Evolutionary conservation across 108 stramenopile species (phyloP), one percentile per base, ranked within the genome.

Genomic region (Cyclotella baltica): DNA sequence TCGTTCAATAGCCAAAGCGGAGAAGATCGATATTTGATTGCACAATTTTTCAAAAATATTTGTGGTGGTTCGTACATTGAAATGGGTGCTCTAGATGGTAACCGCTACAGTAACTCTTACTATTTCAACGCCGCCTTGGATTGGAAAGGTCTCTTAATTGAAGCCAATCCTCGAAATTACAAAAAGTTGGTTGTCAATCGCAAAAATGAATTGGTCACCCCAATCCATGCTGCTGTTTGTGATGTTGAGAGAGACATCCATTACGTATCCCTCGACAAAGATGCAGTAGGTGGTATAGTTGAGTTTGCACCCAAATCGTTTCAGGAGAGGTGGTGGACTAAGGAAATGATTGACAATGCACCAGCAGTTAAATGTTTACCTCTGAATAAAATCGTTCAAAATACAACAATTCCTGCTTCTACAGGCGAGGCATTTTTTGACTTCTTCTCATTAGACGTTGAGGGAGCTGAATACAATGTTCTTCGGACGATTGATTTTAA

Each of bases 1-100:
- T 43, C 6, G 40, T 43, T 43, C 40, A 6, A 43, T 13, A 43
- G 40, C 40, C 43, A 66, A 66, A 28, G 9, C 40, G 30, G 46
- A 0, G 79, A 80, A 75, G 79, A 80, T 38, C 15, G 25, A 1
- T 33, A 29, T n/a, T 23, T 80, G 15, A 38, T 80, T 40, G 40
- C 6, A 43, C 46, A 53, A 1, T 75, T 72, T 51, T 81, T 81
- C 53, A 29, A 57, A 22, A 62, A 70, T 28, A 3, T 81, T 16
- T 81, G 80, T 51, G 67, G 46, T 19, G 83, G 78, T 15, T 73
- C 78, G 28, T 85, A 76, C 71, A 65, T 80, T 22, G 84, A 85
- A 72, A 65, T 85, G 66, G 84, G 84, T 37, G 84, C 68, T 30
- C 52, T 76, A 20, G 84, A 85, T 51, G 84, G 84, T 23, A 30